Conservation (phyloP, 2,329 filamentous ascomycete genomes). For the Botrytis pseudocinerea region DNA sequence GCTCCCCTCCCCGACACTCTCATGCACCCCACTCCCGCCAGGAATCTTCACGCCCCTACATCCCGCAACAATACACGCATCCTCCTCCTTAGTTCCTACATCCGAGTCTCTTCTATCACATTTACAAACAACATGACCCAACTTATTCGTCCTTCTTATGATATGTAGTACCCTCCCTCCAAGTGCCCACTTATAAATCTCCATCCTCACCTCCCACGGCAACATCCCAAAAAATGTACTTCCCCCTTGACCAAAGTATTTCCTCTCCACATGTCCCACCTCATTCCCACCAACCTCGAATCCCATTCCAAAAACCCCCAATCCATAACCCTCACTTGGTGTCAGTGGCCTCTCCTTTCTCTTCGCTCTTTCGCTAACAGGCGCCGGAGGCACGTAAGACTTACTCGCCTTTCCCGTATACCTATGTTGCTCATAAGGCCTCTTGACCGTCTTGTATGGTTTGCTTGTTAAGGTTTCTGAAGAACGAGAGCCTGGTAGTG, state of each 20-base stretch:
- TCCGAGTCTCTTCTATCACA: slow-evolving; percentile 13
- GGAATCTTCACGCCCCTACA: slow-evolving; percentile 31
- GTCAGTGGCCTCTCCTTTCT: neutral
- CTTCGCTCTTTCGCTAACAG: neutral
- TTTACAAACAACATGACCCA: slow-evolving; percentile 26
- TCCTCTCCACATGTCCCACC: neutral
- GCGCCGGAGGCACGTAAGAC: slow-evolving; percentile 13
- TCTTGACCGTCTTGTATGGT: slow-evolving; percentile 2
- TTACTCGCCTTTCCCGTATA: slow-evolving; percentile 17
- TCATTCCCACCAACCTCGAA: neutral
- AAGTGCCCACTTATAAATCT: slow-evolving; percentile 30
- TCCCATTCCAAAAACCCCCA: neutral
- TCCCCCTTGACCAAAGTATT: slow-evolving; percentile 1
- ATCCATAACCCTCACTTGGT: neutral
- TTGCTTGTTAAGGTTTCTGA: neutral
- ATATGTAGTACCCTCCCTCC: slow-evolving; percentile 29
- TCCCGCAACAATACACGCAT: slow-evolving; percentile 24
- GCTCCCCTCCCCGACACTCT: neutral
- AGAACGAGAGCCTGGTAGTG: slow-evolving; percentile 5
- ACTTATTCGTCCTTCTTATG: slow-evolving; percentile 24
- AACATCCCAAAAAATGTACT: neutral
- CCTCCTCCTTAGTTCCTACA: slow-evolving; percentile 17
- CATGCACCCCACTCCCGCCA: slow-evolving; percentile 8
- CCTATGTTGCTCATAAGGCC: neutral
- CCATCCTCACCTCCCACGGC: slow-evolving; percentile 17